phyloP scores from a whole-genome alignment of 192 early-diverging fungal genomes.

The Backusella tuberculispora region DNA sequence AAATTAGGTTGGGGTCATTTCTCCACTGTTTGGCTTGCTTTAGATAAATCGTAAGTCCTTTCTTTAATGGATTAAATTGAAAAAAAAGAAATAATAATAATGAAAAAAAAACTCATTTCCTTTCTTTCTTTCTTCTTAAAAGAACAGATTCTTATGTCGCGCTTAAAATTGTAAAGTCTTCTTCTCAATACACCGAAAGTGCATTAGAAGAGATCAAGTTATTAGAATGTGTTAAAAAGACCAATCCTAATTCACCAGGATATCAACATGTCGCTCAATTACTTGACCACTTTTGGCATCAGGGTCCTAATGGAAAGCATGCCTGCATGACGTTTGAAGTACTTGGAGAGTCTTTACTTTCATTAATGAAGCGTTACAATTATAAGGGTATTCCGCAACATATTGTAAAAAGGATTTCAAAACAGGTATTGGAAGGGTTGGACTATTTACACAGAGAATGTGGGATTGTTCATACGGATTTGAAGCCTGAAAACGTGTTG shows the following conservation, averaged over 20 bases:
- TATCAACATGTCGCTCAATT: constrained; percentile 80
- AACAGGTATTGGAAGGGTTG: constrained; percentile 87
- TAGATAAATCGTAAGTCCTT: constrained; percentile 64
- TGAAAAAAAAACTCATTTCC: neutral
- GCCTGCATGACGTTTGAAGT: constrained; percentile 98
- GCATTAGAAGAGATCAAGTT: constrained; percentile 96
- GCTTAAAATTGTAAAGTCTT: constrained; percentile 95
- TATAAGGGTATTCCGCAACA: constrained; percentile 82
- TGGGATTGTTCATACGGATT: constrained; percentile 95
- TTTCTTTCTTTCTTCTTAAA: neutral
- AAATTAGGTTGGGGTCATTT: constrained; percentile 99
- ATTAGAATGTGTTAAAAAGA: constrained; percentile 79
- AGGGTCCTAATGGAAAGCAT: constrained; percentile 84
- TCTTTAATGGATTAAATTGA: neutral
- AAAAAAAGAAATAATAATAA: neutral
- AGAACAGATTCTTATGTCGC: constrained; percentile 76
- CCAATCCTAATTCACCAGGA: constrained; percentile 58
- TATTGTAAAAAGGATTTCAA: constrained; percentile 87
- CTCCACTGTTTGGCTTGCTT: constrained; percentile 96
- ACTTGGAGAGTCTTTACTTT: constrained; percentile 89
- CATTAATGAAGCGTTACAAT: constrained; percentile 79
- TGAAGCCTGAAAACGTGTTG: constrained; percentile 96
- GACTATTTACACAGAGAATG: constrained; percentile 94
- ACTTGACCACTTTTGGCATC: constrained; percentile 87
- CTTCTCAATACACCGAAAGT: constrained; percentile 91